A percentile compares a stretch with the other conserved stretches of the same genome.
Conservation (phyloP, 306 rosid genomes). For the Pterocarpus santalinus region DNA sequence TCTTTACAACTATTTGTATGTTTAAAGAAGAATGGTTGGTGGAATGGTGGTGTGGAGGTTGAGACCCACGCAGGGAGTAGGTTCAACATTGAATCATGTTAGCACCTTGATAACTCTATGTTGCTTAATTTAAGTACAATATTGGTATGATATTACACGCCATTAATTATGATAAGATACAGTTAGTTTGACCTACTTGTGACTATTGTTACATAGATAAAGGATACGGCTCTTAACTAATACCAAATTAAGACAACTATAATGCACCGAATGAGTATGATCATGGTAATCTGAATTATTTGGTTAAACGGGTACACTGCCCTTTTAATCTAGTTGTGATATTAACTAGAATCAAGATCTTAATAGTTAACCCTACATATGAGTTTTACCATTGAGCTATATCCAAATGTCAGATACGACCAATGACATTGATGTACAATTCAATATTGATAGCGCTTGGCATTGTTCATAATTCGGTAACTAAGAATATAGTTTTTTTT, state of each 20-base stretch:
- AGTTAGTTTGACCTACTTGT: neutral
- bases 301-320: too few species aligned
- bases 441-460: too few species aligned
- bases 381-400: too few species aligned
- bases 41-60: slow-evolving; percentile 33
- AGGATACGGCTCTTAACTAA: neutral
- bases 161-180: neutral
- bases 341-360: too few species aligned
- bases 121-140: neutral
- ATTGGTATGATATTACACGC: neutral
- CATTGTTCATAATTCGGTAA: too few species aligned
- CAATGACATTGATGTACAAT: too few species aligned
- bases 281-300: too few species aligned
- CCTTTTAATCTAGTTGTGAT: too few species aligned
- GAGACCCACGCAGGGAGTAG: slow-evolving; percentile 15
- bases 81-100: neutral
- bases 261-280: neutral
- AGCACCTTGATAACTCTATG: slow-evolving; percentile 7
- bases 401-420: too few species aligned
- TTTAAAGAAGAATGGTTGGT: slow-evolving; percentile 42
- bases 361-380: too few species aligned
- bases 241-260: slow-evolving; percentile 6
- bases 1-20: slow-evolving; percentile 30
- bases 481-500: too few species aligned
- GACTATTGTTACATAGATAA: too few species aligned